Evolutionary conservation across 805 yeast species (phyloP).

Genomic region (Teunomyces funiuensis): DNA sequence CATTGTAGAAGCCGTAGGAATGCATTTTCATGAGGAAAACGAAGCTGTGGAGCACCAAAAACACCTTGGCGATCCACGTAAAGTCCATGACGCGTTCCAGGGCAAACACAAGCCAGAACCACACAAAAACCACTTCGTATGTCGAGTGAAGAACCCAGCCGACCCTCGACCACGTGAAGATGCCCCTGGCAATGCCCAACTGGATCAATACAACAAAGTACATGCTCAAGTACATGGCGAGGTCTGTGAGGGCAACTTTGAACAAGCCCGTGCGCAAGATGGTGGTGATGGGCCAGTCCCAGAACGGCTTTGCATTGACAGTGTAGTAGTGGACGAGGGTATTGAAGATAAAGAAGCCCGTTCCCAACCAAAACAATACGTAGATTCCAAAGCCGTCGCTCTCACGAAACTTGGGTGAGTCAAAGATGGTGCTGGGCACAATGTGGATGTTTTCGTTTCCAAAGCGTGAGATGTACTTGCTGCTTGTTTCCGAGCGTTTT

Average conservation of each 20-base stretch:
- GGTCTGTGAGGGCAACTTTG: slow-evolving; percentile 72
- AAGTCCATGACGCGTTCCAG: slow-evolving; percentile 46
- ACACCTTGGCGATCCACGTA: slow-evolving; percentile 92
- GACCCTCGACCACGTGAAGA: slow-evolving; percentile 55
- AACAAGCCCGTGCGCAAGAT: slow-evolving; percentile 61
- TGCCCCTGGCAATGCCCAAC: slow-evolving; percentile 41
- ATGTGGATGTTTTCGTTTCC: slow-evolving; percentile 51
- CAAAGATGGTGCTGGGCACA: slow-evolving; percentile 50
- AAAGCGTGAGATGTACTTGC: slow-evolving; percentile 47
- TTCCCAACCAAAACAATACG: slow-evolving; percentile 74
- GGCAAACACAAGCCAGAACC: slow-evolving; percentile 56
- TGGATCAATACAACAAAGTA: slow-evolving; percentile 67
- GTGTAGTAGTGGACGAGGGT: slow-evolving; percentile 54
- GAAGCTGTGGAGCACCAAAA: slow-evolving; percentile 76
- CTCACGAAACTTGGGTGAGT: slow-evolving; percentile 43
- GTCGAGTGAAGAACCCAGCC: slow-evolving; percentile 66
- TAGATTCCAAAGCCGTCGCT: slow-evolving; percentile 75
- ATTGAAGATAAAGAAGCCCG: slow-evolving; percentile 54
- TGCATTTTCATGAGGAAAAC: slow-evolving; percentile 95
- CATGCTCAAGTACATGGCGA: slow-evolving; percentile 66
- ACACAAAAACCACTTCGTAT: slow-evolving; percentile 54
- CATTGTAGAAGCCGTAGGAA: slow-evolving; percentile 89
- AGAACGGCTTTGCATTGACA: slow-evolving; percentile 42
- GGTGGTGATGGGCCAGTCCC: slow-evolving; percentile 53
- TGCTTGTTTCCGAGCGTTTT: background rate